phyloP scores from a whole-genome alignment of 768 basidiomycete genomes.

The Suillus placidus region DNA sequence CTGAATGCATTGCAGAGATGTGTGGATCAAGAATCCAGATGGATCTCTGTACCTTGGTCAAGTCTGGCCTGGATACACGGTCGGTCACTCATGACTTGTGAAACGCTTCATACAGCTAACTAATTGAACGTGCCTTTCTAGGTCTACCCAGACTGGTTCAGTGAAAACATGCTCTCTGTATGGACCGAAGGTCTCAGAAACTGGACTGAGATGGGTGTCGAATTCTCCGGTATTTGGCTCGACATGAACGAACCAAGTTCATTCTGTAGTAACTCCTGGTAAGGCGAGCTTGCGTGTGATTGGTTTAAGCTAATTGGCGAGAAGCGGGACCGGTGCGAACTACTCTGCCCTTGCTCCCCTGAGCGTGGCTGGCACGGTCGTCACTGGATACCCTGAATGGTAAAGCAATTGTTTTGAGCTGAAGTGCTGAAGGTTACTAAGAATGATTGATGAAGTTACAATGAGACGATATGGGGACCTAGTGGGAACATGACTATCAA shows the following conservation, averaged over 20 bases:
- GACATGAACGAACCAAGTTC: conserved; percentile 73
- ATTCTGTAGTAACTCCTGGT: conserved; percentile 67
- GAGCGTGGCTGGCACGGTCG: conserved; percentile 47
- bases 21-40: conserved; percentile 77
- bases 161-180: conserved; percentile 51
- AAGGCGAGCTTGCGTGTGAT: background rate
- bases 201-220: conserved; percentile 54
- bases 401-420: conserved; percentile 26
- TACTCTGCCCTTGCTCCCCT: conserved; percentile 61
- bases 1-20: conserved; percentile 44
- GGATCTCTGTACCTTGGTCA: conserved; percentile 71
- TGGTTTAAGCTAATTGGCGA: conserved; percentile 4
- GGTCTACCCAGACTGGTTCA: conserved; percentile 68
- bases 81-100: conserved; percentile 24
- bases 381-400: conserved; percentile 73
- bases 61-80: conserved; percentile 80
- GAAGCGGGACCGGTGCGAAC: conserved; percentile 54
- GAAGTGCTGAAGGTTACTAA: background rate
- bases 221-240: conserved; percentile 69
- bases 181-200: conserved; percentile 65
- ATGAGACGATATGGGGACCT: conserved; percentile 59
- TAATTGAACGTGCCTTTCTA: conserved; percentile 17
- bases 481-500: conserved; percentile 79
- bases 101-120: background rate
- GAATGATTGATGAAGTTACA: conserved; percentile 47